Evolutionary conservation across 495 filamentous ascomycete genomes (phyloP).

Genomic region (Trichoderma asperelloides): DNA sequence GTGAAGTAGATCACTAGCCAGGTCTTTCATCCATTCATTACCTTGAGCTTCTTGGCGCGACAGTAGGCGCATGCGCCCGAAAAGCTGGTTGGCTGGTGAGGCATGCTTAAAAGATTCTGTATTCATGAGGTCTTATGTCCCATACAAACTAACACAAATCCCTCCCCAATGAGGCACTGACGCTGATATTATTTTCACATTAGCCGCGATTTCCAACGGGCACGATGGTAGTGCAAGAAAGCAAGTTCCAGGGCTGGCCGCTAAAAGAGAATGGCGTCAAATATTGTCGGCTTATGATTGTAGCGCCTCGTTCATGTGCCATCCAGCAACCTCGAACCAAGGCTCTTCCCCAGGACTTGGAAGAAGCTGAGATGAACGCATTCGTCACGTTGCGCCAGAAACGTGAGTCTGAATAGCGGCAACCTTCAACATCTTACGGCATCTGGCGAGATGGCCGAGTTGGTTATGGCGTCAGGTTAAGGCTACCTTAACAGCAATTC

Average conservation of each 20-base stretch:
- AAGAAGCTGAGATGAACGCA: not conserved
- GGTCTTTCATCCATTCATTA: not conserved
- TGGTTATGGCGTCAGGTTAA: conserved; percentile 9
- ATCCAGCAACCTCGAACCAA: not conserved
- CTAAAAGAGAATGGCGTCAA: not conserved
- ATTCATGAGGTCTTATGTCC: not conserved
- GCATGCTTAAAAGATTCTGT: not conserved
- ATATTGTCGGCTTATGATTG: too few relatives aligned
- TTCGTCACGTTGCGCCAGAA: not conserved
- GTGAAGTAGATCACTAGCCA: not conserved
- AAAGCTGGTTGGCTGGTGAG: not conserved
- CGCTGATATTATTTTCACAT: not conserved
- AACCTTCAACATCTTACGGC: not conserved
- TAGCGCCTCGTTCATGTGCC: not conserved
- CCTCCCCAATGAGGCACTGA: not conserved
- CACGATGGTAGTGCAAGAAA: too few relatives aligned
- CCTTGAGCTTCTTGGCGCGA: not conserved
- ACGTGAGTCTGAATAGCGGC: not conserved
- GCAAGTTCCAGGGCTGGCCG: too few relatives aligned
- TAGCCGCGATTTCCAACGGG: too few relatives aligned
- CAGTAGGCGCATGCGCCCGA: not conserved
- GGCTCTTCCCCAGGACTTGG: not conserved
- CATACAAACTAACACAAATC: not conserved
- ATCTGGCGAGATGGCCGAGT: conserved; percentile 6
- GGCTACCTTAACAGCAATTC: conserved; percentile 9